Conservation (phyloP, 345 rosid species). For the Lepidium didymum region DNA sequence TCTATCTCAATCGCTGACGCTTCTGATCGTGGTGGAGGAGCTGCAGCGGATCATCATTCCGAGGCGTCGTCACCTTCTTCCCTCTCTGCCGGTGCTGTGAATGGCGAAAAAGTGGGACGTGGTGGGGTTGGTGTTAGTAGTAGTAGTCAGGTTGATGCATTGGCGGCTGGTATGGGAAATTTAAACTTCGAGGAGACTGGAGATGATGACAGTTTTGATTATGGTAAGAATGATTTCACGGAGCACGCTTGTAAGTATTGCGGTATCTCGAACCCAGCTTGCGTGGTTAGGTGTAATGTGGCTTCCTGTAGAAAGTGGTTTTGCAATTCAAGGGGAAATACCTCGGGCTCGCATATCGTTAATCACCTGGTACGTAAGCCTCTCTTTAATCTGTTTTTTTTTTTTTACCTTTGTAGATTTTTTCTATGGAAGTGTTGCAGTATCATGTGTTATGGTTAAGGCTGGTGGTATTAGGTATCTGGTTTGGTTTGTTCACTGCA, state of each 20-base stretch:
- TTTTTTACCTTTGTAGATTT: neutral
- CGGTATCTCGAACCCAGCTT: conserved; percentile 95
- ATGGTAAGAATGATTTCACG: conserved; percentile 70
- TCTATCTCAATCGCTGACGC: conserved; percentile 47
- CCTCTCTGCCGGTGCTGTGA: conserved; percentile 35
- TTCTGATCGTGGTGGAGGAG: conserved; percentile 28
- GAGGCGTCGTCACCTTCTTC: conserved; percentile 55
- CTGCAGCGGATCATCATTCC: conserved; percentile 42
- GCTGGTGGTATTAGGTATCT: neutral
- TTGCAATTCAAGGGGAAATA: conserved; percentile 97
- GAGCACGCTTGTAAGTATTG: conserved; percentile 97
- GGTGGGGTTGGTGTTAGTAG: conserved; percentile 37
- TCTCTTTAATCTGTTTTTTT: neutral
- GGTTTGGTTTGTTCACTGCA: conserved; percentile 1
- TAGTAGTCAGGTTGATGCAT: conserved; percentile 56
- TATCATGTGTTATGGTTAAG: neutral
- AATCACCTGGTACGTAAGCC: conserved; percentile 80
- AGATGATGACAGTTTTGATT: conserved; percentile 72
- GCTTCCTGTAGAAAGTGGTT: conserved; percentile 99
- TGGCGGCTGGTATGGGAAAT: conserved; percentile 68
- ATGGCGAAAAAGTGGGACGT: conserved; percentile 35
- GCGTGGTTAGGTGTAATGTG: conserved; percentile 95
- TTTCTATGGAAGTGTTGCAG: neutral
- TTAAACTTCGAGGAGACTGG: conserved; percentile 94
- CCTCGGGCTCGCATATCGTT: conserved; percentile 98